Percentiles rank a stretch among this genome's conserved stretches.
These are phyloP conservation scores for Fusarium dlaminii DNA, from an alignment of 2,329 filamentous ascomycete species.

Conservation along the genomic window DNA sequence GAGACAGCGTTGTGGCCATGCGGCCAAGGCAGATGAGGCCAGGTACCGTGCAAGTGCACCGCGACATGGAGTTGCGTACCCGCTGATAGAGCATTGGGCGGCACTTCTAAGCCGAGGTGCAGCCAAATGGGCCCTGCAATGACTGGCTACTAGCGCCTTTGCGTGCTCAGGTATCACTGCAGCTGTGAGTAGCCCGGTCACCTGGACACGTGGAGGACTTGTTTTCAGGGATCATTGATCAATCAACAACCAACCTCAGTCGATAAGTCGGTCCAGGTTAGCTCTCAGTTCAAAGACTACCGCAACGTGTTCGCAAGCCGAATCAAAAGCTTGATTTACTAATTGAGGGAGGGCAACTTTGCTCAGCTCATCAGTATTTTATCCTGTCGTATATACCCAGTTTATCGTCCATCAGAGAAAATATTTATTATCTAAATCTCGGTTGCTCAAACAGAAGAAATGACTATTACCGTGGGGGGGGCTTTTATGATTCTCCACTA, in stretches of 20 bases:
- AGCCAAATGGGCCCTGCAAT: conserved; percentile 17
- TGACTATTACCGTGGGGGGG: neutral
- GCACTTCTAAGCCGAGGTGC: conserved; percentile 33
- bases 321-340: neutral
- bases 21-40: conserved; percentile 6
- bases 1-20: conserved; percentile 3
- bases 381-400: neutral
- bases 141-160: conserved; percentile 12
- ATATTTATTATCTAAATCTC: conserved; percentile 1
- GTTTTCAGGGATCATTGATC: conserved; percentile 21
- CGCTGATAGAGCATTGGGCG: conserved; percentile 11
- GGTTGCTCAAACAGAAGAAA: neutral
- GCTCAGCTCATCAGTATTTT: neutral
- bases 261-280: conserved; percentile 15
- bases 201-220: conserved; percentile 28
- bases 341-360: neutral
- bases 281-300: neutral
- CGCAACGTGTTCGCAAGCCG: neutral
- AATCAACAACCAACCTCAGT: conserved; percentile 9
- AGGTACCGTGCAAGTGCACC: conserved; percentile 21
- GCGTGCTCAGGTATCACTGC: conserved; percentile 26
- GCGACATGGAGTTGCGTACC: conserved; percentile 14
- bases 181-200: conserved; percentile 21
- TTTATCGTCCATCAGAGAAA: neutral
- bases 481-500: conserved; percentile 1